phyloP scores from a whole-genome alignment of 2,329 filamentous ascomycete species.

The Graphiopsis chlorocephala region DNA sequence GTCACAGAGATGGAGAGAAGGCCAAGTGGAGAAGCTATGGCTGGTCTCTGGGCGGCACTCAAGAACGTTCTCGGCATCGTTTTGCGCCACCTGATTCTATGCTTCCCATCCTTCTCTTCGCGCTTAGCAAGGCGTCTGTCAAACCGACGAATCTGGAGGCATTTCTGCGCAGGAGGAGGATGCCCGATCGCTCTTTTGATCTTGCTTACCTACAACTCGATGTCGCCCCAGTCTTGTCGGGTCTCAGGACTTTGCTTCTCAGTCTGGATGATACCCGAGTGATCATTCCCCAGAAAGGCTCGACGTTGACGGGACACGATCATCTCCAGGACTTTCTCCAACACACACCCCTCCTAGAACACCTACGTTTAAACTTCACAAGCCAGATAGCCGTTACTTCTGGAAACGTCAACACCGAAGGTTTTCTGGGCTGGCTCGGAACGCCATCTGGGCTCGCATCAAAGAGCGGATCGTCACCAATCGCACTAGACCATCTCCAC shows the following conservation, averaged over 20 bases:
- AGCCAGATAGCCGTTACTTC: not conserved
- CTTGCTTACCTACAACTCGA: not conserved
- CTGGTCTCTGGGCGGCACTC: slow-evolving; percentile 18
- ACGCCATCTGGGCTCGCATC: not conserved
- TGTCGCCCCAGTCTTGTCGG: not conserved
- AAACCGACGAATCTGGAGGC: slow-evolving; percentile 24
- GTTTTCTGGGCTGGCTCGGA: not conserved
- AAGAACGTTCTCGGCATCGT: not conserved
- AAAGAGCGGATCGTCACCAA: not conserved
- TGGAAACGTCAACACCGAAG: not conserved
- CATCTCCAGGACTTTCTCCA: slow-evolving; percentile 22
- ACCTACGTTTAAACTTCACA: slow-evolving; percentile 28
- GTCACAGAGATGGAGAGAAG: slow-evolving; percentile 48
- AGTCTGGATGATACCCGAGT: not conserved
- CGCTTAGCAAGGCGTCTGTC: slow-evolving; percentile 21
- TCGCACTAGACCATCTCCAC: not conserved
- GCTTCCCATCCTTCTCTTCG: slow-evolving; percentile 25
- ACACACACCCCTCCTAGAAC: slow-evolving; percentile 19
- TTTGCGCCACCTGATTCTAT: slow-evolving; percentile 9
- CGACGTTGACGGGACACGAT: not conserved
- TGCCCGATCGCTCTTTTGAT: not conserved
- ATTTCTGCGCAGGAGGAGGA: slow-evolving; percentile 23
- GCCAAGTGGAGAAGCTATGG: slow-evolving; percentile 58
- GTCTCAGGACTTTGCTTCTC: not conserved
- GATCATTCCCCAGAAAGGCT: no score